Evolutionary conservation across 441 rosid genomes (phyloP), one percentile per base, ranked within the genome.

Genomic region (Gossypium gossypioides): DNA sequence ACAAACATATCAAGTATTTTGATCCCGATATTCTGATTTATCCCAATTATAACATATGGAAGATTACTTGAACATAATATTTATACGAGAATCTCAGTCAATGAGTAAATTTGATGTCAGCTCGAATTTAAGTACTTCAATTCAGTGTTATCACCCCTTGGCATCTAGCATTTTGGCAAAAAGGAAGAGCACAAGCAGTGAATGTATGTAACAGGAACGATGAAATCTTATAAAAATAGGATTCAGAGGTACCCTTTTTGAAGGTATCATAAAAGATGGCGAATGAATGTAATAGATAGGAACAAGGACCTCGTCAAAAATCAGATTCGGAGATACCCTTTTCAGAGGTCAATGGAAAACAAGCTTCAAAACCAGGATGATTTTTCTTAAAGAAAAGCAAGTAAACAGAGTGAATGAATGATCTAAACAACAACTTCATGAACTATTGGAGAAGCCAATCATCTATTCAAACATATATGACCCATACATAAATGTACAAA

Each of bases 401-500:
- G 21, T 24, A 48, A 48, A 67, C 44, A 15, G 4, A 25, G 25
- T 1, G 25, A 48, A 15, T 24, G 57, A 15, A 48, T 25, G 29
- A 48, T 8, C 24, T 15, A 15, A 50, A 50, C 13, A 27, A 60
- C 19, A 2, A 48, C 32, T 44, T 65, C 34, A 69, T 67, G 72
- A 68, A 75, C 74, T 58, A 78, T 65, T 71, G 77, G 75, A 76
- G 40, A 72, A 16, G 70, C 52, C 58, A 51, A 74, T 72, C 71
- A 72, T 69, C 74, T 54, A 69, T 59, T 19, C 68, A 50, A 60
- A 74, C 64, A 62, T 25, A 69, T 32, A 68, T 59, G 69, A 7
- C 44, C 32, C 74, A 74, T 71, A 70, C 68, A 77, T 78, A 61
- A 74, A 63, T 16, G 51, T 62, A 72, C 75, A 70, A 34, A 64